These are phyloP conservation scores for Sphagnum tenellum DNA, from an alignment of 225 moss, liverwort and hornwort genomes.

Conservation along the genomic window DNA sequence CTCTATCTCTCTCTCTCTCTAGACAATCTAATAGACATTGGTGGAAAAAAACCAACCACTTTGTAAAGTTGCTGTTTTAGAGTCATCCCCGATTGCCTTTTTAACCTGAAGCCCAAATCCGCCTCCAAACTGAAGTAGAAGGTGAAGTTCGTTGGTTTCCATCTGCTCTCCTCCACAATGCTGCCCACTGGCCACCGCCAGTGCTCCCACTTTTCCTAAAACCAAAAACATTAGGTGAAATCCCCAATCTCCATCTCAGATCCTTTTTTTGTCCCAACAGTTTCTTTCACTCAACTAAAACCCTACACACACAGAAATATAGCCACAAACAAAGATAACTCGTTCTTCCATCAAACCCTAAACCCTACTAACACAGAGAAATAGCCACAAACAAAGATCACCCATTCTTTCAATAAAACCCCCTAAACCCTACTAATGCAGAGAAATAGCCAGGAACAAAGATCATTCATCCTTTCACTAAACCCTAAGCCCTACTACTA, in stretches of 20 bases:
- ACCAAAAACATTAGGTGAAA: background rate
- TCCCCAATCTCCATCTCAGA: background rate
- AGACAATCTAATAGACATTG: too few relatives aligned
- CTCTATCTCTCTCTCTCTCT: too few relatives aligned
- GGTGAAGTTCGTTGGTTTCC: slow-evolving; percentile 23
- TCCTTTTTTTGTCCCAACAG: too few relatives aligned
- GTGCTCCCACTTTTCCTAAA: slow-evolving; percentile 30
- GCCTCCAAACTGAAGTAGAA: slow-evolving; percentile 48
- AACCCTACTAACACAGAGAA: background rate
- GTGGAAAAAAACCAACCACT: too few relatives aligned
- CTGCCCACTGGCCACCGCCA: slow-evolving; percentile 33
- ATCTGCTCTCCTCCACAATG: slow-evolving; percentile 44
- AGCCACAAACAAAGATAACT: background rate
- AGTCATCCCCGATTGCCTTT: too few relatives aligned
- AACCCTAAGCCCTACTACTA: background rate
- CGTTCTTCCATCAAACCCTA: background rate
- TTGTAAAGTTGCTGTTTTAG: too few relatives aligned
- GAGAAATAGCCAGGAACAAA: background rate
- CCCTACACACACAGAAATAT: background rate
- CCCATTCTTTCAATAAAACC: background rate
- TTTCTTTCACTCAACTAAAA: background rate
- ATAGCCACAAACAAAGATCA: background rate
- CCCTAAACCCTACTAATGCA: background rate
- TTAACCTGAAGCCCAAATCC: slow-evolving; percentile 38
- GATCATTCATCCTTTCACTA: background rate